Base-by-base conservation (phyloP, 352 stramenopile genomes). In the Phytopythium oedochilum region DNA sequence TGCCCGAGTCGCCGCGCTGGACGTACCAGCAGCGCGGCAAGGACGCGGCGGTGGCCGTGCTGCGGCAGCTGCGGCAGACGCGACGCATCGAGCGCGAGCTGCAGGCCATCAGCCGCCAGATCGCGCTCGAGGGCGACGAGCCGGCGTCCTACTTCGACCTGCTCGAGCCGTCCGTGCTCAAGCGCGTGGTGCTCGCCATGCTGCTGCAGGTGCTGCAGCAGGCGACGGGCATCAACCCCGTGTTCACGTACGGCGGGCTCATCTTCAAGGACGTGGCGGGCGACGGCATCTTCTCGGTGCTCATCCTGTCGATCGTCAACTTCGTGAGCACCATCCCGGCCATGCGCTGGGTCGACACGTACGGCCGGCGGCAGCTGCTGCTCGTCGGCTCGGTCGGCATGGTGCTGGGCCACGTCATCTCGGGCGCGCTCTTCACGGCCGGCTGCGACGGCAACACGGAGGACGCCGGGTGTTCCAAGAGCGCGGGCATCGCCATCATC, bases 191-290 rank as follows among this genome's bases (percentile, higher is more conserved):
- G 17, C 78, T 81, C 53, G 71, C 68, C 29, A 76, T 75, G 58
- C 32, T 68, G 34, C 64, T 77, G 17, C 72, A 79, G 49, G 57
- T 83, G n/a, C 61, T 83, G 8, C 72, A 83, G 39, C 72, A 83
- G 35, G 67, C 47, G 20, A 75, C 72, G 26, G 69, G 72, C 46
- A 79, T 82, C 52, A 82, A 79, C 53, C 68, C 68, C 26, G 59
- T 81, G 5, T 78, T 81, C 48, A 73, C 60, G 2, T 77, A 80
- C 47, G 68, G 68, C 25, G 71, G 67, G 45, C 64, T 77, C 36
- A 80, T 77, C 57, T 78, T 81, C 56, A 75, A 81, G 57, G 63
- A 75, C 62, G 63, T 81, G 23, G 52, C 73, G 23, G 62, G 68
- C 26, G 57, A 77, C 35, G 66, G 69, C 29, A 68, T 82, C 52